Evolutionary conservation across 805 yeast genomes (phyloP).

Genomic region (Candida taoyuanica): DNA sequence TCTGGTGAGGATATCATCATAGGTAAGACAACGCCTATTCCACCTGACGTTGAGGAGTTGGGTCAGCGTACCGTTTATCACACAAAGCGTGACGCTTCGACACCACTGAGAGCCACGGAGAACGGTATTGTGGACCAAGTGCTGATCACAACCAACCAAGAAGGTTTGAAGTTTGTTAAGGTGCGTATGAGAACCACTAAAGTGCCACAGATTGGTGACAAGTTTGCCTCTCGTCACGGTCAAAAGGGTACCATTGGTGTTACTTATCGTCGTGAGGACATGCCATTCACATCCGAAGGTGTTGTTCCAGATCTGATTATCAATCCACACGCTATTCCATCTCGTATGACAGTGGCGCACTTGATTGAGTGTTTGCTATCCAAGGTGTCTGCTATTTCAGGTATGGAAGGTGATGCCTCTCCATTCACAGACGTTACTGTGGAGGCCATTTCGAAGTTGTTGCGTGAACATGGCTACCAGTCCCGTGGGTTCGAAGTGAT

Average conservation of each 20-base stretch:
- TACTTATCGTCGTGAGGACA: conserved; percentile 96
- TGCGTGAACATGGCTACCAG: conserved; percentile 95
- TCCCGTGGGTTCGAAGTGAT: conserved; percentile 98
- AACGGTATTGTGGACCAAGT: conserved; percentile 99
- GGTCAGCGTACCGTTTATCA: conserved; percentile 99
- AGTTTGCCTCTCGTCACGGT: conserved; percentile 99
- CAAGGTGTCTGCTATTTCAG: conserved; percentile 91
- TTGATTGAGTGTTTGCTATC: conserved; percentile 96
- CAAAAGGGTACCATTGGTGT: conserved; percentile 99
- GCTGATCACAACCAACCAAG: conserved; percentile 93
- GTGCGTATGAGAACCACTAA: conserved; percentile 99
- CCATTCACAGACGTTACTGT: conserved; percentile 99
- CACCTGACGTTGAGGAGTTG: conserved; percentile 97
- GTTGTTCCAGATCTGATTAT: conserved; percentile 95
- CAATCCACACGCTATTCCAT: conserved; percentile 99
- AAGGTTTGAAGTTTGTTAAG: conserved; percentile 95
- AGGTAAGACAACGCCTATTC: conserved; percentile 98
- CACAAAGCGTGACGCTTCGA: conserved; percentile 97
- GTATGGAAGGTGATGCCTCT: conserved; percentile 98
- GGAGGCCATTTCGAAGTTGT: conserved; percentile 87
- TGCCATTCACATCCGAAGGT: conserved; percentile 97
- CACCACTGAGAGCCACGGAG: conserved; percentile 94
- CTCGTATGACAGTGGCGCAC: conserved; percentile 99
- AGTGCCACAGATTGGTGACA: conserved; percentile 98
- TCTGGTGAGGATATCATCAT: conserved; percentile 98